These are phyloP conservation scores for Glycine soja DNA, from an alignment of 306 rosid species.

Conservation along the genomic window DNA sequence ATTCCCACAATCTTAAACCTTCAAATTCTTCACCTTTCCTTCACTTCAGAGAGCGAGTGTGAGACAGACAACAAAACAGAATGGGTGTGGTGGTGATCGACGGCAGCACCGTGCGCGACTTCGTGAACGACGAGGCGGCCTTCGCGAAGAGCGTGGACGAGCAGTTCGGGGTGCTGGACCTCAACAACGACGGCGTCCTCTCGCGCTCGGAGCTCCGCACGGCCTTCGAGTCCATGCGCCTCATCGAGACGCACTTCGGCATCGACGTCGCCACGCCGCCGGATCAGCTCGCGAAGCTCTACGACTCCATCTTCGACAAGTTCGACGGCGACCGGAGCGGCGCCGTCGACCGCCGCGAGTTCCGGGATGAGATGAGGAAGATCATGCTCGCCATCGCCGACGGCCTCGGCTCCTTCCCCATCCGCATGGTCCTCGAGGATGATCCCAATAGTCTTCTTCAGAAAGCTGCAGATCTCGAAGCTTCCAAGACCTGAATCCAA, in stretches of 20 bases:
- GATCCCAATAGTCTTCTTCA: slow-evolving; percentile 62
- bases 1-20: too few relatives aligned
- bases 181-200: slow-evolving; percentile 83
- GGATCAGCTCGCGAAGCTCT: slow-evolving; percentile 68
- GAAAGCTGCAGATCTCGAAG: slow-evolving; percentile 89
- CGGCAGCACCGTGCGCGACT: slow-evolving; percentile 82
- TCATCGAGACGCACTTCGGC: slow-evolving; percentile 81
- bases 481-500: slow-evolving; percentile 55
- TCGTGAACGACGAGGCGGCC: slow-evolving; percentile 58
- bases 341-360: slow-evolving; percentile 69
- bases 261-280: slow-evolving; percentile 72
- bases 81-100: slow-evolving; percentile 72
- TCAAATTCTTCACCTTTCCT: background rate
- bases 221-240: slow-evolving; percentile 79
- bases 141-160: slow-evolving; percentile 73
- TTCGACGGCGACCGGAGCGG: slow-evolving; percentile 76
- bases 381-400: slow-evolving; percentile 89
- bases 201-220: slow-evolving; percentile 81
- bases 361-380: slow-evolving; percentile 78
- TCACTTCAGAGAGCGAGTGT: background rate
- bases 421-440: slow-evolving; percentile 84
- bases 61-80: background rate
- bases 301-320: slow-evolving; percentile 78
- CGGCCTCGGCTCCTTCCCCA: slow-evolving; percentile 78
- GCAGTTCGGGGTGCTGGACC: slow-evolving; percentile 63